Evolutionary conservation across 371 early-diverging fungal species (phyloP).

Genomic region (Apophysomyces variabilis): DNA sequence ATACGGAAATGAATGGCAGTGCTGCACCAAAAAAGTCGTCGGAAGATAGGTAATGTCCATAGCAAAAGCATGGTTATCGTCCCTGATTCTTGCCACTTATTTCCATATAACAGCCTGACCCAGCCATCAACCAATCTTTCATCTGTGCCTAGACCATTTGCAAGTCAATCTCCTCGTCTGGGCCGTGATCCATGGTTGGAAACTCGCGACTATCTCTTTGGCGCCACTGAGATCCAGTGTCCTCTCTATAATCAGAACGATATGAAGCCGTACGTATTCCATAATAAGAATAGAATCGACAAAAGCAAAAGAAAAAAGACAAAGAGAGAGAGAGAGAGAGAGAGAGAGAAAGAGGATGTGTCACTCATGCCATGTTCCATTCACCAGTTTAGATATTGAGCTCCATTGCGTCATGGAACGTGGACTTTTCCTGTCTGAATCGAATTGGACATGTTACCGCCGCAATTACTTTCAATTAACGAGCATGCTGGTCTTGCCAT

Average conservation of each 20-base stretch:
- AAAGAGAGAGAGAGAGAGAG: not conserved
- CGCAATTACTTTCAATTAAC: slow-evolving; percentile 90
- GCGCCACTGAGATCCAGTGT: slow-evolving; percentile 17
- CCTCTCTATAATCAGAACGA: slow-evolving; percentile 9
- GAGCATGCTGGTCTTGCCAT: slow-evolving; percentile 55
- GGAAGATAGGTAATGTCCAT: not conserved
- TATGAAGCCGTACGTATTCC: not conserved
- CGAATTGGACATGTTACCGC: slow-evolving; percentile 88
- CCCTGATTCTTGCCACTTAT: too few relatives aligned
- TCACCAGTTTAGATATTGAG: slow-evolving; percentile 31
- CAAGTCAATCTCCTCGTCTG: not conserved
- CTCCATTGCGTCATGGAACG: slow-evolving; percentile 63
- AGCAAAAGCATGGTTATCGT: too few relatives aligned
- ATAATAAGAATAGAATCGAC: too few relatives aligned
- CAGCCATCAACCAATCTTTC: not conserved
- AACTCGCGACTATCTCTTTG: slow-evolving; percentile 13
- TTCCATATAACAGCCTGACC: too few relatives aligned
- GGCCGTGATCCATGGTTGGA: slow-evolving; percentile 11
- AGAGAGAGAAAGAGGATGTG: slow-evolving; percentile 13
- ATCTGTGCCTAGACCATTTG: not conserved
- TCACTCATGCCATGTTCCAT: not conserved
- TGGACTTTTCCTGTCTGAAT: slow-evolving; percentile 72
- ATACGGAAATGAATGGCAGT: not conserved
- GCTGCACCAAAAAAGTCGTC: not conserved
- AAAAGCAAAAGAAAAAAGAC: too few relatives aligned